A percentile compares a stretch with the other conserved stretches of the same genome.
phyloP scores from a whole-genome alignment of 2,329 filamentous ascomycete genomes.

The Microdochium trichocladiopsis region DNA sequence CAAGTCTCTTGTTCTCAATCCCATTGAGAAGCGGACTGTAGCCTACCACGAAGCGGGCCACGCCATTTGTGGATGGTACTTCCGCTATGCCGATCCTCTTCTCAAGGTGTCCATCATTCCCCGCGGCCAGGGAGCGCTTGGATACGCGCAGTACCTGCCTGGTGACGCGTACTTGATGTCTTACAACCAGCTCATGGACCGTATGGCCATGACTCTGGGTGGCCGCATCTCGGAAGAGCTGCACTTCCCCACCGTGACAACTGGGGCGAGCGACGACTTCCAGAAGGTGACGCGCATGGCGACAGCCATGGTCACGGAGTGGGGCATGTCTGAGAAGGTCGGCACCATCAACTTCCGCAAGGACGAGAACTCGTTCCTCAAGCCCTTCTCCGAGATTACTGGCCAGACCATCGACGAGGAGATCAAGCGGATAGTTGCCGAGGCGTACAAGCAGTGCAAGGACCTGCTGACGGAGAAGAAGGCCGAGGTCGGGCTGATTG shows the following conservation, averaged over 20 bases:
- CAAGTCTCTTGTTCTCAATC: conserved; percentile 89
- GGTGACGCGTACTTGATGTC: conserved; percentile 95
- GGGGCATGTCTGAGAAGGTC: conserved; percentile 94
- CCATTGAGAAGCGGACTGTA: conserved; percentile 90
- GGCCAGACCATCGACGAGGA: conserved; percentile 88
- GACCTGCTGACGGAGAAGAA: conserved; percentile 80
- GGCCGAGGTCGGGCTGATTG: conserved; percentile 78
- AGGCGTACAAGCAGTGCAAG: conserved; percentile 87
- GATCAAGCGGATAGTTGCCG: conserved; percentile 83
- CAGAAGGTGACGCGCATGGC: conserved; percentile 97
- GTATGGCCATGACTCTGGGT: conserved; percentile 98
- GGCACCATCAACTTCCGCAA: conserved; percentile 89
- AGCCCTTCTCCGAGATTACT: conserved; percentile 93
- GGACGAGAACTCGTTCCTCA: conserved; percentile 74
- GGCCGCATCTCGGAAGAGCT: conserved; percentile 93
- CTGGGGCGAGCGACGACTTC: conserved; percentile 93
- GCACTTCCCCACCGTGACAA: conserved; percentile 94
- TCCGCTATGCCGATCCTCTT: conserved; percentile 91
- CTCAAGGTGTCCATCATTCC: conserved; percentile 99
- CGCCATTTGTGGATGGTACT: conserved; percentile 97
- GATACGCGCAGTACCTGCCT: conserved; percentile 96
- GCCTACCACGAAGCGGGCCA: conserved; percentile 98
- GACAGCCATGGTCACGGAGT: conserved; percentile 97
- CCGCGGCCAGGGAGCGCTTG: conserved; percentile 84
- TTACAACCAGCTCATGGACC: conserved; percentile 92